Evolutionary conservation across 2,329 filamentous ascomycete species (phyloP).

Genomic region (Alternaria ventricosa): DNA sequence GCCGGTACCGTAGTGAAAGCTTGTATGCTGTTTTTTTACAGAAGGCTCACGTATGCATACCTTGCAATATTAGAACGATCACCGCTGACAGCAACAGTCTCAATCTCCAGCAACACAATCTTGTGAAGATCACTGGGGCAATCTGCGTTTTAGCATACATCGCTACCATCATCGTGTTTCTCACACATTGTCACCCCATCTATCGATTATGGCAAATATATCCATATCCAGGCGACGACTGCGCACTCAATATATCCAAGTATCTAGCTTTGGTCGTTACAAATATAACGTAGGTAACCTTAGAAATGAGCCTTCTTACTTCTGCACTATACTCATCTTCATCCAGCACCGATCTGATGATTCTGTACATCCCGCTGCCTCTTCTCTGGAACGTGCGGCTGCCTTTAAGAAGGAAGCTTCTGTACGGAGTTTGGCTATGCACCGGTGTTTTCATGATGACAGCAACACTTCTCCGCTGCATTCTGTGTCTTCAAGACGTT

Average conservation of each 20-base stretch:
- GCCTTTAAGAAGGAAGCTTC: neutral
- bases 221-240: constrained; percentile 15
- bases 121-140: constrained; percentile 11
- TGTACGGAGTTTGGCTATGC: constrained; percentile 2
- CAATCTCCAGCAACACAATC: constrained; percentile 6
- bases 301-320: neutral
- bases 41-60: constrained; percentile 11
- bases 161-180: constrained; percentile 7
- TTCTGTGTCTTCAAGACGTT: constrained; percentile 6
- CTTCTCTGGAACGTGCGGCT: constrained; percentile 2
- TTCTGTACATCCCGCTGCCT: constrained; percentile 2
- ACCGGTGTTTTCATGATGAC: constrained; percentile 3
- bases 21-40: constrained; percentile 19
- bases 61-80: neutral
- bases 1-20: constrained; percentile 8
- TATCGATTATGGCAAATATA: constrained; percentile 16
- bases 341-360: constrained; percentile 5
- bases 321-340: neutral
- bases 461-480: constrained; percentile 1
- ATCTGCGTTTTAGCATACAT: constrained; percentile 8
- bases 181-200: constrained; percentile 14
- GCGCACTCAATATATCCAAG: constrained; percentile 16
- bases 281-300: constrained; percentile 3
- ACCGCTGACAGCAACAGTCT: constrained; percentile 4
- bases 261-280: constrained; percentile 12